Conservation (phyloP, 2,329 filamentous ascomycete genomes). For the Phyllosticta citriasiana region DNA sequence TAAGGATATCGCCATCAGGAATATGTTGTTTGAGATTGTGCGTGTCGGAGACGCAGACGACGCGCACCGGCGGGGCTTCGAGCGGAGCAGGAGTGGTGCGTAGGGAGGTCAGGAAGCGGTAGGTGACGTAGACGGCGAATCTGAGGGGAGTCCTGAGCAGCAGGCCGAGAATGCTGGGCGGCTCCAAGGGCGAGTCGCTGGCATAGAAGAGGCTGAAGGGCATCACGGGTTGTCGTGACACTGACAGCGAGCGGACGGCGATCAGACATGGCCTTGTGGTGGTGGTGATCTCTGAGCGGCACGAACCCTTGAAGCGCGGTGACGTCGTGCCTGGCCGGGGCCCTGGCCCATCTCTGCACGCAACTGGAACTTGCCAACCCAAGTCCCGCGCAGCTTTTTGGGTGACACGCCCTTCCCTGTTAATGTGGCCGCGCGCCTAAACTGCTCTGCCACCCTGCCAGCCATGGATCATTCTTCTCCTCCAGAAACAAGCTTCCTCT, state of each 20-base stretch:
- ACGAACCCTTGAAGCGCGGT: neutral
- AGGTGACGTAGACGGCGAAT: constrained; percentile 43
- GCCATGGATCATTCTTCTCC: neutral
- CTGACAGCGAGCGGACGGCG: neutral
- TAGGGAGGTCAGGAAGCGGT: constrained; percentile 55
- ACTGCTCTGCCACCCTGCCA: too few relatives aligned
- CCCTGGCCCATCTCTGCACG: neutral
- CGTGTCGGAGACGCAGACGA: constrained; percentile 87
- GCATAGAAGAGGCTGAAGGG: constrained; percentile 5
- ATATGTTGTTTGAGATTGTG: constrained; percentile 56
- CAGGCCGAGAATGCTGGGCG: neutral
- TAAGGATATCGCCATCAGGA: constrained; percentile 71
- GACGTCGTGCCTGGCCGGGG: neutral
- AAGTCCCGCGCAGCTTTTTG: neutral
- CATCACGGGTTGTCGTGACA: neutral
- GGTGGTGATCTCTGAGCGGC: neutral
- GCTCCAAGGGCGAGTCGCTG: constrained; percentile 8
- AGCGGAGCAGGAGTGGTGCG: constrained; percentile 52
- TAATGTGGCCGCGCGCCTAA: neutral
- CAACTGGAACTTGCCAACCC: neutral
- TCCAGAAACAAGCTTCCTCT: constrained; percentile 3
- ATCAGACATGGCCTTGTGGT: neutral
- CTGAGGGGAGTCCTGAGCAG: constrained; percentile 6
- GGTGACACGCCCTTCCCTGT: neutral
- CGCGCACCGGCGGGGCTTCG: constrained; percentile 51